Base-by-base conservation (phyloP, 768 basidiomycete species). In the Lentinus brumalis region DNA sequence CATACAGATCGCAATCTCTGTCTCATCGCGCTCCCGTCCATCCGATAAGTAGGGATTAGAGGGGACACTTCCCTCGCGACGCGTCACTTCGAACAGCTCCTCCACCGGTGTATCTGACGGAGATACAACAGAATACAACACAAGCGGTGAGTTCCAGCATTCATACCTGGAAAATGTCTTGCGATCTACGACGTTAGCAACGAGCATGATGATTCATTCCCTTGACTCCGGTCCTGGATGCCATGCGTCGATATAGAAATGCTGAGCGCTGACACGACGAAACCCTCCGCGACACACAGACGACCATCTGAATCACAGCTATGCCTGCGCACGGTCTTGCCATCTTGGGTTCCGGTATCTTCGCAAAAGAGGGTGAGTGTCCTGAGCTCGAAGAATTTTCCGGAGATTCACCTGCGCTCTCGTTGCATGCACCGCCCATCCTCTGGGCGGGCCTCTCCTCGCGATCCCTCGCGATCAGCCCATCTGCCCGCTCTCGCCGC, bases 341-440 rank as follows among this genome's bases (percentile, higher is more conserved):
- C 29, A 83, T 95, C 67, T 83, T 94, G 47, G 92, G 92, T 61
- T 86, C 89, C 51, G 92, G 93, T 21, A 81, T 93, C 59, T 92
- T 92, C 65, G 88, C 87, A 55, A 86, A 79, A 66, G 85, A 88
- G 79, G 89, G 89, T 88, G 67, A 50, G 82, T 77, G 26, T 42
- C 26, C 40, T 30, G 47, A 26, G 30, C 21, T 45, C 39, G 51
- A 59, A 21, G 41, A 53, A 61, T 41, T 46, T 26, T 49, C 65
- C 63, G 63, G 58, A 54, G 68, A 64, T 64, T 72, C 60, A 67
- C 68, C 64, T 57, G 39, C 55, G 16, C 35, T 35, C 35, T 35
- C 35, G 11, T 35, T 35, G 35, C 35, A 35, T 35, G 35, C 35
- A 35, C 35, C 11, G 35, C 35, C 35, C 35, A 11, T 35, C 35